Evolutionary conservation across 2,329 filamentous ascomycete genomes (phyloP).

Genomic region (Iodosphaeria phyllophila): DNA sequence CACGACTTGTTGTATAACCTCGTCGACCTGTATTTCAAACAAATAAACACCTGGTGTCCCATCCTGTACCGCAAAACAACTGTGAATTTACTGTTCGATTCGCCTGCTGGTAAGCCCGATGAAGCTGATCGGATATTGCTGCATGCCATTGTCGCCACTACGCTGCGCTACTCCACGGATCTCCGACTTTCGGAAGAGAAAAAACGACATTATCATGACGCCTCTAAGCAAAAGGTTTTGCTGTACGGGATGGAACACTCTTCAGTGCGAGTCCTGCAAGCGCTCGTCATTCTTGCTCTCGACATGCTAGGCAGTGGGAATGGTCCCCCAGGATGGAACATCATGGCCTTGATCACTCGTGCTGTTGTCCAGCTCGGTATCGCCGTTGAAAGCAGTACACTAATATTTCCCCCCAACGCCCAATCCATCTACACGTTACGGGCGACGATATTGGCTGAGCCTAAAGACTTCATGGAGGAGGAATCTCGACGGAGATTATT

Average conservation of each 20-base stretch:
- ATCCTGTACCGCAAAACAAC: conserved; percentile 77
- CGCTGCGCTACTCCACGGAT: conserved; percentile 69
- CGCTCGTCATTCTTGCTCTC: conserved; percentile 68
- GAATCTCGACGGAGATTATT: conserved; percentile 71
- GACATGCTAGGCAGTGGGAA: conserved; percentile 77
- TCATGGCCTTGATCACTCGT: conserved; percentile 73
- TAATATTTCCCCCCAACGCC: conserved; percentile 58
- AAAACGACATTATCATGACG: conserved; percentile 56
- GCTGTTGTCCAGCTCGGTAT: conserved; percentile 78
- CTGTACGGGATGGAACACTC: conserved; percentile 80
- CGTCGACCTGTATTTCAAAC: conserved; percentile 61
- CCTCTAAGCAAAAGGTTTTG: conserved; percentile 71
- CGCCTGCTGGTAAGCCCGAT: conserved; percentile 57
- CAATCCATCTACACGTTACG: conserved; percentile 79
- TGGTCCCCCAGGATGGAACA: conserved; percentile 80
- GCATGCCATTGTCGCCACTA: conserved; percentile 78
- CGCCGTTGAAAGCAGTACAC: conserved; percentile 65
- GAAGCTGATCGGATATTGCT: conserved; percentile 69
- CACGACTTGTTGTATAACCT: conserved; percentile 57
- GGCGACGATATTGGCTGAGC: conserved; percentile 68
- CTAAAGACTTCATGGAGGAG: conserved; percentile 75
- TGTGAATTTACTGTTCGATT: conserved; percentile 64
- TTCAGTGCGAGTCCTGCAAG: conserved; percentile 73
- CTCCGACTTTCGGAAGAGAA: conserved; percentile 53
- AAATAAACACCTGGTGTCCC: conserved; percentile 72